Conservation (phyloP, 2,329 filamentous ascomycete species). For the Zymoseptoria pseudotritici region DNA sequence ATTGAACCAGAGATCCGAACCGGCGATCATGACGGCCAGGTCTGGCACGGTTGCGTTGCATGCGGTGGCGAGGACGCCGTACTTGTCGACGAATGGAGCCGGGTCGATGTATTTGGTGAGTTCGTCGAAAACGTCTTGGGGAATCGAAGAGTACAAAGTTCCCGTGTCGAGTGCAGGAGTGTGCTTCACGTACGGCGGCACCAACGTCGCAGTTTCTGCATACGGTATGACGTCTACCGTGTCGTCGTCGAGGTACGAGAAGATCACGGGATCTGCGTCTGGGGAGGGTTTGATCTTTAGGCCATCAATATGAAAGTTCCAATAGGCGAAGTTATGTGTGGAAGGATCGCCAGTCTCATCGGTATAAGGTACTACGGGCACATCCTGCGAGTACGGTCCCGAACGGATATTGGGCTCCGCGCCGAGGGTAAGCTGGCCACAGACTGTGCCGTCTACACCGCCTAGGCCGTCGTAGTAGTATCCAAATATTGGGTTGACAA, state of each 20-base stretch:
- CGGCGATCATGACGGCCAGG: neutral
- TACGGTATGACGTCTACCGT: neutral
- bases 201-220: neutral
- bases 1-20: neutral
- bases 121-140: neutral
- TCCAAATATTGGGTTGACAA: neutral
- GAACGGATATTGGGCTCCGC: neutral
- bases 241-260: neutral
- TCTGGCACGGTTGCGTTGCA: neutral
- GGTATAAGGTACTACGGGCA: neutral
- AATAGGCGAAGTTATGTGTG: neutral
- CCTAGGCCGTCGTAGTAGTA: neutral
- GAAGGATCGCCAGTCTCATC: neutral
- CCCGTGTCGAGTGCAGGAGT: neutral
- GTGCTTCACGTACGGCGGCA: neutral
- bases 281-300: neutral
- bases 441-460: neutral
- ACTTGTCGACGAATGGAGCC: neutral
- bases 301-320: neutral
- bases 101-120: neutral
- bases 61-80: neutral
- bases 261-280: neutral
- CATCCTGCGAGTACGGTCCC: neutral
- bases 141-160: neutral
- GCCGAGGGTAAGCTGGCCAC: neutral